phyloP scores from a whole-genome alignment of 352 stramenopile species.

The Globisporangium parvum region DNA sequence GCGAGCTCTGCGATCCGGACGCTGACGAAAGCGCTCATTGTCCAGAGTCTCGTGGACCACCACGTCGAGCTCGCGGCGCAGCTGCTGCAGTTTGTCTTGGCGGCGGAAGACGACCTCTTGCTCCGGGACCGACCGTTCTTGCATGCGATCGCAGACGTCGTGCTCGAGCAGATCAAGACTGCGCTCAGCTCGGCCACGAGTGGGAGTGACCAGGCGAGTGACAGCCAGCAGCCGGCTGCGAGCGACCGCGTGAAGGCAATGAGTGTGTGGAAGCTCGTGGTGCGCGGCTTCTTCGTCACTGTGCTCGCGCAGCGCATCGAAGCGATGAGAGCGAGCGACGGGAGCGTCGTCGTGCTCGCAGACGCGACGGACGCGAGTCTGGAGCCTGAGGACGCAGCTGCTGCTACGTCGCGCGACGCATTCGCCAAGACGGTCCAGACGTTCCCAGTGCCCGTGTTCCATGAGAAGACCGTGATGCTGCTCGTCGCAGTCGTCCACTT shows the following conservation, averaged over 20 bases:
- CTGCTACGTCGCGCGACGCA: constrained; percentile 11
- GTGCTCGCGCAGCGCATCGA: constrained; percentile 30
- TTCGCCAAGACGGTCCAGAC: constrained; percentile 19
- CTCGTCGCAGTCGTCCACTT: constrained; percentile 34
- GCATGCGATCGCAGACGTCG: constrained; percentile 55
- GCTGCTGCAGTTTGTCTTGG: constrained; percentile 49
- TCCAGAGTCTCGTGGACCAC: constrained; percentile 64
- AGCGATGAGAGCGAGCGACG: constrained; percentile 19
- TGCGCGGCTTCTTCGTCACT: constrained; percentile 59
- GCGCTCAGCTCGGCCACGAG: constrained; percentile 31
- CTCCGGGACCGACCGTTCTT: constrained; percentile 70
- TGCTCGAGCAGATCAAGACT: constrained; percentile 44
- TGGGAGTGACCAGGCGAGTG: constrained; percentile 14
- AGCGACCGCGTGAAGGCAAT: constrained; percentile 37
- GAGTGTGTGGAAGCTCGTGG: constrained; percentile 50
- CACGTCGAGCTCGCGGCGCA: constrained; percentile 44
- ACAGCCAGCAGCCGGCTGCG: constrained; percentile 9
- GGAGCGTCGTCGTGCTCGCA: constrained; percentile 26
- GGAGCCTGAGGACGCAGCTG: constrained; percentile 16
- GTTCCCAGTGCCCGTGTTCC: constrained; percentile 53
- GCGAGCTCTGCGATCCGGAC: constrained; percentile 68
- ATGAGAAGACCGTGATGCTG: constrained; percentile 61
- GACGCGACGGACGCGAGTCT: constrained; percentile 21
- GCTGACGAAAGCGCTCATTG: constrained; percentile 55
- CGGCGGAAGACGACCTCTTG: constrained; percentile 57